Base-by-base conservation (phyloP, 345 rosid genomes). In the Pugionium dolabratum region DNA sequence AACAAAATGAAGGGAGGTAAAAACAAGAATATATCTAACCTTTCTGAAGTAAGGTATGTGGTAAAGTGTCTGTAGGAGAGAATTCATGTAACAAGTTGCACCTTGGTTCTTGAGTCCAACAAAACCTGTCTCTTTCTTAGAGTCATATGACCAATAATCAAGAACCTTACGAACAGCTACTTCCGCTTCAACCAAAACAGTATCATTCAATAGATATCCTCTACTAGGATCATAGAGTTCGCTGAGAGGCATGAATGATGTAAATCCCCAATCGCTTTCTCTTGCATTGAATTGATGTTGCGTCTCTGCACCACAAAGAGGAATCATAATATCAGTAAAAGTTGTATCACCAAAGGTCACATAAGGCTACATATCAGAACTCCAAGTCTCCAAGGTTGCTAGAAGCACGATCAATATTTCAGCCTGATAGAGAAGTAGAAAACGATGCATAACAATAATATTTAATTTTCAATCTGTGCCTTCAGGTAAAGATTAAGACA, bases 91-190 rank as follows among this genome's bases (percentile, higher is more conserved):
- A 80, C 98, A 93, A 28, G 98, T 90, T n/a, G 98, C 97, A 70
- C 98, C 98, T 82, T 93, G 98, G 76, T 93, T 93, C 81, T 93
- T 93, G 52, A 93, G 90, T 60, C 98, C 98, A 75, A 93, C 98
- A 83, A 72, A 90, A 51, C 98, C 96, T 35, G 98, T 93, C 79
- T 90, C 98, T 71, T 93, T 90, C 71, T 88, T 93, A 26, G 98
- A 93, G 84, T 90, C 97, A 71, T 86, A 83, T 32, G 90, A 48
- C 91, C 90, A 88, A 59, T 92, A 89, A 82, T 92, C 98, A 56
- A 83, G 77, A 74, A 83, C 83, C 71, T 75, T 84, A 39, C 88
- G 90, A 45, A 90, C 97, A 82, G 78, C 78, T 36, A 90, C 91
- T 82, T 93, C 98, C 54, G 97, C 98, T 79, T 90, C 97, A 76